A percentile compares a stretch with the other conserved stretches of the same genome.
Conservation (phyloP, 2,329 filamentous ascomycete genomes). For the Trichoderma sp. region DNA sequence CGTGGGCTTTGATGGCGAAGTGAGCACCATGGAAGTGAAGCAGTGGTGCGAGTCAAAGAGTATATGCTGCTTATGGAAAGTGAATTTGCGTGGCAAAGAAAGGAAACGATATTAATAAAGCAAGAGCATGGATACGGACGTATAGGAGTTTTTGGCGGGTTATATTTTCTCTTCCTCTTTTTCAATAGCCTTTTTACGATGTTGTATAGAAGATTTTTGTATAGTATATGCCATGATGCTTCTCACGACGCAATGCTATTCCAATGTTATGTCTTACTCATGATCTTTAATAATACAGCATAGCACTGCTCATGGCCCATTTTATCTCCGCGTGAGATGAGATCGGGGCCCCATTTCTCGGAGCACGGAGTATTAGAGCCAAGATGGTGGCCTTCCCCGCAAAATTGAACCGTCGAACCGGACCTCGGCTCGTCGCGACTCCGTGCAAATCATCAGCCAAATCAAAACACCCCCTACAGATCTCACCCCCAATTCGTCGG, state of each 20-base stretch:
- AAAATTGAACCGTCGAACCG: neutral
- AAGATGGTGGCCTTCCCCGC: neutral
- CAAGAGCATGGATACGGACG: neutral
- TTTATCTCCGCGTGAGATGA: neutral
- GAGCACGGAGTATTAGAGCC: neutral
- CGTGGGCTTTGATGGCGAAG: slow-evolving; percentile 64
- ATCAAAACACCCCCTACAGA: neutral
- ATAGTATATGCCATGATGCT: neutral
- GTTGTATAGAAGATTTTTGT: neutral
- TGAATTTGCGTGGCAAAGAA: slow-evolving; percentile 51
- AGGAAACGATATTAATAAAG: slow-evolving; percentile 44
- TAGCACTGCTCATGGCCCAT: neutral
- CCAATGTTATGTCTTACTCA: neutral
- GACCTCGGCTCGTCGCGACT: slow-evolving; percentile 13
- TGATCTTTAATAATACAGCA: neutral
- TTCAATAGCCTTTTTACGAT: neutral
- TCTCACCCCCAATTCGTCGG: neutral
- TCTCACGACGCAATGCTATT: neutral
- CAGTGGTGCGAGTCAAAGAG: slow-evolving; percentile 87
- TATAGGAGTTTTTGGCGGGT: slow-evolving; percentile 10
- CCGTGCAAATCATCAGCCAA: neutral
- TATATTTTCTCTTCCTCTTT: neutral
- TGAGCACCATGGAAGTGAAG: slow-evolving; percentile 67
- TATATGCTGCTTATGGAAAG: slow-evolving; percentile 76
- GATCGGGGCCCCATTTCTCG: slow-evolving; percentile 8